Evolutionary conservation across 306 rosid species (phyloP), one percentile per base, ranked within the genome.

Genomic region (Cucurbita moschata): DNA sequence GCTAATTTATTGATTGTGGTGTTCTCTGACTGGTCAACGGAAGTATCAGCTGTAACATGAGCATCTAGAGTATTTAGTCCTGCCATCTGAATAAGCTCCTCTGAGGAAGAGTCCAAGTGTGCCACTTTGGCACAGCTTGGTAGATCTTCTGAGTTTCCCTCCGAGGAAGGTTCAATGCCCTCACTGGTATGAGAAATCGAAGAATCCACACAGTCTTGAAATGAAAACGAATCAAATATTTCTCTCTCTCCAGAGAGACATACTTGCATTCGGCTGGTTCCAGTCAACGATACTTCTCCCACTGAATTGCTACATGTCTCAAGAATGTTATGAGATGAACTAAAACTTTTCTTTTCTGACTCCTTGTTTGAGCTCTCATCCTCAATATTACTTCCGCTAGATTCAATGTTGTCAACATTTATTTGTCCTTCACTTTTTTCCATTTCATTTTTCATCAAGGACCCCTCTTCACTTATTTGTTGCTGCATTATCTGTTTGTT

Each of bases 71-170:
- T 82, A 69, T 78, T 78, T 67, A 85, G 77, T 77, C 81, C 79
- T 30, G 81, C 83, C 83, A 85, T 84, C 80, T 75, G 87, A 21
- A 77, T 77, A 77, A 82, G 88, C 82, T 83, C 81, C 75, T 76
- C 40, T 74, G 85, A 79, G 30, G 84, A 80, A 80, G 73, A 77
- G 59, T 84, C 50, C 8, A 71, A 35, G 66, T 26, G 78, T 60
- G 71, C 82, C 75, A 80, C 71, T 83, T 75, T 81, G 69, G 81
- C 76, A 54, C 79, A 61, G 65, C 82, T 81, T 59, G 91, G 85
- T 44, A 78, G 82, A 77, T 82, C 85, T 80, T 86, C 94, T 42
- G 94, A 90, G 84, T 93, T 87, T 83, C 92, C 86, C 70, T 83
- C 93, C 11, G 78, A 80, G 73, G 83, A 87, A 15, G 88, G 87